Evolutionary conservation across 2,329 filamentous ascomycete genomes (phyloP).

Genomic region (Catunica adiposa): DNA sequence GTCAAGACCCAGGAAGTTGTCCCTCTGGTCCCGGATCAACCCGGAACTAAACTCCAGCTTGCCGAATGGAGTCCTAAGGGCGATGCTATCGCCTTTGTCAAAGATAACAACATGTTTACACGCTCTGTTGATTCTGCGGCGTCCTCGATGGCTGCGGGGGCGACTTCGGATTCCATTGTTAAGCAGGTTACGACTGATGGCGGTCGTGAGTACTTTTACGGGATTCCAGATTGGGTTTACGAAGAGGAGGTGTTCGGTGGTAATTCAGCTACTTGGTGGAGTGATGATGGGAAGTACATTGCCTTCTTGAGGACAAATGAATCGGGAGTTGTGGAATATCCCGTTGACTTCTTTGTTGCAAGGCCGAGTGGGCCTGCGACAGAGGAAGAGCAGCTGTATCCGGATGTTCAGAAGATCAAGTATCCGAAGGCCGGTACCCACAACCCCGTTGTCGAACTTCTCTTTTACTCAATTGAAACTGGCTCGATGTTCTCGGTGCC

Average conservation of each 20-base stretch:
- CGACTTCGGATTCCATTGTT: slow-evolving; percentile 28
- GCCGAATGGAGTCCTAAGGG: slow-evolving; percentile 81
- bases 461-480: slow-evolving; percentile 73
- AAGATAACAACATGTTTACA: slow-evolving; percentile 78
- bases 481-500: slow-evolving; percentile 65
- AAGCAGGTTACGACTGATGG: slow-evolving; percentile 73
- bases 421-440: slow-evolving; percentile 92
- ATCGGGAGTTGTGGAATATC: slow-evolving; percentile 76
- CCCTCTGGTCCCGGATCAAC: slow-evolving; percentile 55
- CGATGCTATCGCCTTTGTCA: slow-evolving; percentile 75
- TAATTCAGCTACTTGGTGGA: slow-evolving; percentile 89
- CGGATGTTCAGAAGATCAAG: slow-evolving; percentile 81
- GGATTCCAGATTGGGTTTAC: slow-evolving; percentile 94
- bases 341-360: slow-evolving; percentile 83
- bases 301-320: slow-evolving; percentile 92
- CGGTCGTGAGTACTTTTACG: slow-evolving; percentile 79
- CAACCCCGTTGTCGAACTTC: slow-evolving; percentile 74
- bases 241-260: slow-evolving; percentile 51
- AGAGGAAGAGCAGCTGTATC: slow-evolving; percentile 69
- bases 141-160: slow-evolving; percentile 19
- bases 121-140: slow-evolving; percentile 34
- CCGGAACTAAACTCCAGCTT: slow-evolving; percentile 55
- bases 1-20: slow-evolving; percentile 63
- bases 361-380: slow-evolving; percentile 62
- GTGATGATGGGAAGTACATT: slow-evolving; percentile 70